Evolutionary conservation across 108 stramenopile species (phyloP).

Genomic region (Cyclotella baltica): DNA sequence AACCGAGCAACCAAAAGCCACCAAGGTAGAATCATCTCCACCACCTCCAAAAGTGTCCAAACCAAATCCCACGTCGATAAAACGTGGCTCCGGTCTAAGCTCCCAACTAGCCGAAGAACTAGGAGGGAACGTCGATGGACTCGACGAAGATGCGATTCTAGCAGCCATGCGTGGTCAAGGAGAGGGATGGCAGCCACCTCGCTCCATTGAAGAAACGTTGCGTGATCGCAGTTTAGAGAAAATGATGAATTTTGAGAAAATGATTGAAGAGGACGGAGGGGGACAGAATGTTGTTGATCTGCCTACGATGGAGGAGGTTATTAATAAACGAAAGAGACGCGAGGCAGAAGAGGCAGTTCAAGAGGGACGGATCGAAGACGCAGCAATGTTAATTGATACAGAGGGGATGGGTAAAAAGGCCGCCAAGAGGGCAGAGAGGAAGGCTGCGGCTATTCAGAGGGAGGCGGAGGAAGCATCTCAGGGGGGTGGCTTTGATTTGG

Average conservation of each 20-base stretch:
- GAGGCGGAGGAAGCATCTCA: constrained; percentile 41
- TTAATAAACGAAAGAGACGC: constrained; percentile 38
- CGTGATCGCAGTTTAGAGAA: constrained; percentile 49
- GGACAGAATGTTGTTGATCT: constrained; percentile 41
- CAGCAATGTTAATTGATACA: constrained; percentile 38
- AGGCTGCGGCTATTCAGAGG: constrained; percentile 56
- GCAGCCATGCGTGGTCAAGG: constrained; percentile 43
- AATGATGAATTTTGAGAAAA: constrained; percentile 45
- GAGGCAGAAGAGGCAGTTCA: constrained; percentile 30
- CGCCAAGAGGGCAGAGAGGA: constrained; percentile 57
- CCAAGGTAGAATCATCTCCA: background rate
- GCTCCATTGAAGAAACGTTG: constrained; percentile 43
- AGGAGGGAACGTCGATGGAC: constrained; percentile 50
- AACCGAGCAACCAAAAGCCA: constrained; percentile 40
- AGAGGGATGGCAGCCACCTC: constrained; percentile 45
- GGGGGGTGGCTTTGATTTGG: constrained; percentile 42
- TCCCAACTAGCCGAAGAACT: constrained; percentile 45
- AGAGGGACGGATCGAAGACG: constrained; percentile 41
- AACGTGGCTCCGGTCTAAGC: constrained; percentile 38
- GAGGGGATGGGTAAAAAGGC: constrained; percentile 65
- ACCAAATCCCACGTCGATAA: constrained; percentile 18
- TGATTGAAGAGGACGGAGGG: constrained; percentile 62
- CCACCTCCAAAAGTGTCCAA: background rate
- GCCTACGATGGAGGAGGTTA: constrained; percentile 68
- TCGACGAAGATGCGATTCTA: constrained; percentile 45